Evolutionary conservation across 2,329 filamentous ascomycete species (phyloP).

Genomic region (Reticulascus tulasneorum): DNA sequence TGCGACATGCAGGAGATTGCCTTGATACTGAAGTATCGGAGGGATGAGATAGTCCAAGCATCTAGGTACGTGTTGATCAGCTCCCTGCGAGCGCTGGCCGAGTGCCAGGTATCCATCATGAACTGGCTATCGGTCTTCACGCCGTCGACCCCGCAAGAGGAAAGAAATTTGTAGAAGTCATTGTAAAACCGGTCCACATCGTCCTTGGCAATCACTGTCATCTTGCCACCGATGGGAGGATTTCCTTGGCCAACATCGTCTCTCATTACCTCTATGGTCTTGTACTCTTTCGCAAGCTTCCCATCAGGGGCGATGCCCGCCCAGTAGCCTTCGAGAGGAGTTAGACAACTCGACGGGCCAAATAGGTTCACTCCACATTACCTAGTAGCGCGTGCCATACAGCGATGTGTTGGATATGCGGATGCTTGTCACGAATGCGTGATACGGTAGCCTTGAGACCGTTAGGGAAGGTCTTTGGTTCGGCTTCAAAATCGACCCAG

Average conservation of each 20-base stretch:
- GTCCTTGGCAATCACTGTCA: constrained; percentile 69
- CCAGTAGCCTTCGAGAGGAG: constrained; percentile 68
- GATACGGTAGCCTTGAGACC: constrained; percentile 71
- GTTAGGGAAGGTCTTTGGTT: constrained; percentile 70
- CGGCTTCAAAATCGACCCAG: constrained; percentile 85
- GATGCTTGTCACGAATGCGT: constrained; percentile 65
- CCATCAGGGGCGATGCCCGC: constrained; percentile 76
- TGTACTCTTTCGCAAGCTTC: constrained; percentile 72
- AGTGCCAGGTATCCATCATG: constrained; percentile 71
- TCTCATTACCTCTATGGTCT: constrained; percentile 59
- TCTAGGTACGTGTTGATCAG: constrained; percentile 77
- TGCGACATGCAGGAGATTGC: constrained; percentile 95
- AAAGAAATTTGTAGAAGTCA: constrained; percentile 86
- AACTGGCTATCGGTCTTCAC: constrained; percentile 95
- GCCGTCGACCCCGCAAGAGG: constrained; percentile 69
- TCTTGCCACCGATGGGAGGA: constrained; percentile 55
- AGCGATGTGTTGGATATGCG: constrained; percentile 74
- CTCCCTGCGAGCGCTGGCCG: constrained; percentile 64
- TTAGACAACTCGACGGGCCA: constrained; percentile 10
- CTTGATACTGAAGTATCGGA: constrained; percentile 73
- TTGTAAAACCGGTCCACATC: constrained; percentile 77
- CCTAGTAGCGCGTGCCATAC: constrained; percentile 86
- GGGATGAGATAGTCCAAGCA: constrained; percentile 74
- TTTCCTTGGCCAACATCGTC: constrained; percentile 42
- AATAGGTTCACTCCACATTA: constrained; percentile 11